These are phyloP conservation scores for Claviceps spartinae DNA, from an alignment of 2,329 filamentous ascomycete species.

Conservation along the genomic window DNA sequence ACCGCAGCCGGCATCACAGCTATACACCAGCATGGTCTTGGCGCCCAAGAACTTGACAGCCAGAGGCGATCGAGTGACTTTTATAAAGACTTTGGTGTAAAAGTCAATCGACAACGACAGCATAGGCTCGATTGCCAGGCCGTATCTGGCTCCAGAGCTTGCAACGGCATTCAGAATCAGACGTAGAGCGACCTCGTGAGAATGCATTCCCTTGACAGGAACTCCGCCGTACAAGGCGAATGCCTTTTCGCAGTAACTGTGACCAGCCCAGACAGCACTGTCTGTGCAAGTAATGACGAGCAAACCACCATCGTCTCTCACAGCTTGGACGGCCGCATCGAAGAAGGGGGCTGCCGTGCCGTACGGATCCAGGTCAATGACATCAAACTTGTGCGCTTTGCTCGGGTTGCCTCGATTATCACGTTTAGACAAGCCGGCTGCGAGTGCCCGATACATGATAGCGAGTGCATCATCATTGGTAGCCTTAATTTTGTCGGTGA, in stretches of 20 bases:
- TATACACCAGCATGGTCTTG: conserved; percentile 88
- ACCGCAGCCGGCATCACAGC: conserved; percentile 83
- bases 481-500: conserved; percentile 56
- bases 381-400: conserved; percentile 56
- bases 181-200: conserved; percentile 79
- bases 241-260: conserved; percentile 87
- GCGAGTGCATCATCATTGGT: conserved; percentile 72
- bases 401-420: conserved; percentile 25
- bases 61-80: conserved; percentile 63
- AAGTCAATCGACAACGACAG: conserved; percentile 93
- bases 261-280: conserved; percentile 86
- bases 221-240: conserved; percentile 88
- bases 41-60: conserved; percentile 83
- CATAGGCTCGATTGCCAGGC: conserved; percentile 76
- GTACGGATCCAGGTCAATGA: conserved; percentile 94
- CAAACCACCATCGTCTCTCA: conserved; percentile 73
- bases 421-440: conserved; percentile 33
- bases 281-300: conserved; percentile 95
- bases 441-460: conserved; percentile 73
- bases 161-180: conserved; percentile 76
- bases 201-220: conserved; percentile 70
- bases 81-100: conserved; percentile 81
- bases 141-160: conserved; percentile 69
- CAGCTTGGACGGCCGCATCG: conserved; percentile 75
- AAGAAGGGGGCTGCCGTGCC: conserved; percentile 87